These are phyloP conservation scores for Ceriops tagal DNA, from an alignment of 345 rosid genomes.

Conservation along the genomic window DNA sequence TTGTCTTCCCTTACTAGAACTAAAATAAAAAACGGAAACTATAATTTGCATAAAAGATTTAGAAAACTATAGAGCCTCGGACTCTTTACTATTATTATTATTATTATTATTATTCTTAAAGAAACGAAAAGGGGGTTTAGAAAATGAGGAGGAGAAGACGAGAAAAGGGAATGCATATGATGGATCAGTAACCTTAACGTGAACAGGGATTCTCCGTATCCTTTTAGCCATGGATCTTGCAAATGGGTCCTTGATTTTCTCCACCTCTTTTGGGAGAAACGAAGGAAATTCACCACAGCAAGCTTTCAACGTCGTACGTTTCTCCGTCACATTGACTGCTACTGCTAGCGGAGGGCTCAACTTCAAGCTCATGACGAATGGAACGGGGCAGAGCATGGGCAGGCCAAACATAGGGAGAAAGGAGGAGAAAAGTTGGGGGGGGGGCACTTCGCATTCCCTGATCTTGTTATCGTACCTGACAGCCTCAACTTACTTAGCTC, in stretches of 20 bases:
- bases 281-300: constrained; percentile 50
- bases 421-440: neutral
- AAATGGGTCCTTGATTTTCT: constrained; percentile 72
- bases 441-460: too few species aligned
- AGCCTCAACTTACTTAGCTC: too few species aligned
- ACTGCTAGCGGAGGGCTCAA: constrained; percentile 15
- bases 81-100: neutral
- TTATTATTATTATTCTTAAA: neutral
- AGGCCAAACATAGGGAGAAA: neutral
- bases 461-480: too few species aligned
- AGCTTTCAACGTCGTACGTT: constrained; percentile 1
- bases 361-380: constrained; percentile 14
- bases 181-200: constrained; percentile 31
- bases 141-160: neutral
- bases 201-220: constrained; percentile 65
- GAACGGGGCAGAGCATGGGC: neutral
- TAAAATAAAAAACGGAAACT: too few species aligned
- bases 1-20: too few species aligned
- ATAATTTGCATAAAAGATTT: too few species aligned
- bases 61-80: too few species aligned
- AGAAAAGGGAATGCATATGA: too few species aligned
- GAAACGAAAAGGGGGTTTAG: neutral
- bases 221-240: constrained; percentile 68
- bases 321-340: neutral
- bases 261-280: constrained; percentile 71